Base-by-base conservation (phyloP, 495 filamentous ascomycete genomes). In the Neurospora sp. region DNA sequence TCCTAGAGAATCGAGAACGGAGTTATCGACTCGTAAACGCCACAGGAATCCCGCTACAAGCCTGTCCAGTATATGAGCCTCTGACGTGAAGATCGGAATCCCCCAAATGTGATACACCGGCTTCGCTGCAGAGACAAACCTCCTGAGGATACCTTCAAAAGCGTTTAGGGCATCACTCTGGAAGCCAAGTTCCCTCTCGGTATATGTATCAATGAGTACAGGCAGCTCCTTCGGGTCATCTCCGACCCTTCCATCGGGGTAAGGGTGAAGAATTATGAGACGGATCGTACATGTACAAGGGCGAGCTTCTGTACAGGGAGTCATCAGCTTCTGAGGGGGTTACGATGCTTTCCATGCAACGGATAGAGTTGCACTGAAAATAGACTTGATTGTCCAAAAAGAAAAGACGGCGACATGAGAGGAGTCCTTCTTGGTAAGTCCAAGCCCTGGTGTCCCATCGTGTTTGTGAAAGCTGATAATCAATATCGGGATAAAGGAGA, bases 261-360 rank as follows among this genome's bases (percentile, higher is more conserved):
- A 39, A 73, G 31, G 47, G 39, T 69, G 41, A 1, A 40, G 20
- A 39, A 0, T 70, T 70, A 35, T 22, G 7, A 5, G 40, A 41
- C 9, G 7, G 61, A 2, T 37, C 20, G 18, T 0, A 44, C 18
- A 7, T 7, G 41, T 44, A 44, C 41, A 44, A 18, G 6, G 41
- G 16, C 0, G 41, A 44, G 0, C 39, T 39, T 39, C 0, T 4
- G 39, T 39, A 44, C 12, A 44, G 4, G 8, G 16, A 68, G 22
- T 39, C 16, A 35, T 1, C 0, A 73, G 35, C 22, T 0, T 69
- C 39, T 1, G 16, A 41, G 0, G 41, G 42, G n/a, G 68, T 44
- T 0, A 0, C 3, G 4, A 73, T 70, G 27, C 27, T 72, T 42
- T 80, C 79, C 39, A 35, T 68, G 70, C 76, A 76, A 47, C 73